These are phyloP conservation scores for Aspergillus brunneoviolaceus DNA, from an alignment of 2,329 filamentous ascomycete species.

Conservation along the genomic window DNA sequence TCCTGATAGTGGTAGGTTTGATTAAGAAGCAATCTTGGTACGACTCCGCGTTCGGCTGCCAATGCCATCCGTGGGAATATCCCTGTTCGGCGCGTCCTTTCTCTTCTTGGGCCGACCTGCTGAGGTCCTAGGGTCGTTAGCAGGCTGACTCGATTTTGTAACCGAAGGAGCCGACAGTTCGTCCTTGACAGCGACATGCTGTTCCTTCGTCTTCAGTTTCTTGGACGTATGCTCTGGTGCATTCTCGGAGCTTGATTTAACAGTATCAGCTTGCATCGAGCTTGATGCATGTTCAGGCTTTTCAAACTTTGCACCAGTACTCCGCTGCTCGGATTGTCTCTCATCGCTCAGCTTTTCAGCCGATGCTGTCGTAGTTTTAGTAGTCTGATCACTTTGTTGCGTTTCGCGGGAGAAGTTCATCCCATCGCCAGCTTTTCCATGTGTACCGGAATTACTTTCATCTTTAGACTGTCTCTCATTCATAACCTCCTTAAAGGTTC, in stretches of 20 bases:
- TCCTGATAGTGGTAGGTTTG: not conserved
- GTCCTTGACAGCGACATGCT: slow-evolving; percentile 15
- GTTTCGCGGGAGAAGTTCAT: slow-evolving; percentile 13
- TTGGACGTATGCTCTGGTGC: slow-evolving; percentile 30
- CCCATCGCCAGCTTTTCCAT: slow-evolving; percentile 9
- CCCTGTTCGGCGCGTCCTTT: slow-evolving; percentile 28
- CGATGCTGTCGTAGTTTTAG: slow-evolving; percentile 1
- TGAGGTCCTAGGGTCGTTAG: slow-evolving; percentile 33
- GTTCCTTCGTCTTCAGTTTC: slow-evolving; percentile 34
- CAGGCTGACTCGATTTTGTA: slow-evolving; percentile 5
- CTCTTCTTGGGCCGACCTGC: slow-evolving; percentile 33
- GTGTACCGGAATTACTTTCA: slow-evolving; percentile 3
- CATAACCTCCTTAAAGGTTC: not conserved
- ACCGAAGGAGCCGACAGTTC: slow-evolving; percentile 11
- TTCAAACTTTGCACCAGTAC: slow-evolving; percentile 22
- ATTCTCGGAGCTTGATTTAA: slow-evolving; percentile 16
- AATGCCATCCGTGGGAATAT: slow-evolving; percentile 33
- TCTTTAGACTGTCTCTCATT: not conserved
- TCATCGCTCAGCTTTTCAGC: slow-evolving; percentile 3
- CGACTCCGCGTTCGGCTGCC: slow-evolving; percentile 43
- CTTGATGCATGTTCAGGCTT: slow-evolving; percentile 26
- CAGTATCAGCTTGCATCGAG: slow-evolving; percentile 2
- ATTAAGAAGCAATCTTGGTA: slow-evolving; percentile 29
- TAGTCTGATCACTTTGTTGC: slow-evolving; percentile 9
- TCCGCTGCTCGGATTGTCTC: slow-evolving; percentile 14